Base-by-base conservation (phyloP, 2,329 filamentous ascomycete genomes). In the Neocucurbitaria cava region DNA sequence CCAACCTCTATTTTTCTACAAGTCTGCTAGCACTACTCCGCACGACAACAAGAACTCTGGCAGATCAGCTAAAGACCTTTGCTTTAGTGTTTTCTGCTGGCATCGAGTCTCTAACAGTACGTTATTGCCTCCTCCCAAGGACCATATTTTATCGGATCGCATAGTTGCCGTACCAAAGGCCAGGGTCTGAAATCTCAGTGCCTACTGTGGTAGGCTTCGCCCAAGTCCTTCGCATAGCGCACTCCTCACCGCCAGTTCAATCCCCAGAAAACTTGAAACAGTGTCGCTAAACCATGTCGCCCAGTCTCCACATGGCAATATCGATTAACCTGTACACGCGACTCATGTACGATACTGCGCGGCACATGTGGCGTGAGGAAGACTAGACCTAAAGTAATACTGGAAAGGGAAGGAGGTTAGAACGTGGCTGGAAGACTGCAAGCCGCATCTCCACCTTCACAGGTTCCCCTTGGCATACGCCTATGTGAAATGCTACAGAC, bases 231-330 rank as follows among this genome's bases (percentile, higher is more conserved):
- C 38, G 21, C 15, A 40, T 23, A 15, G 38, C 38, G 36, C 24
- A 15, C 13, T 33, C 20, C 35, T 49, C 54, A 56, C 54, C 54
- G 54, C 54, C 50, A 49, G 42, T 56, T 50, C 36, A 33, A 17
- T 21, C 48, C 35, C 52, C 45, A 53, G 56, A 52, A 28, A 20
- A 51, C 45, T 31, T 42, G 40, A 51, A 47, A 52, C 46, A 31
- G 33, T 44, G 18, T 39, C 40, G 15, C 33, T 11, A 40, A 23
- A 24, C 21, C 20, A 40, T 40, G 38, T 11, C 21, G 38, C 17
- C 36, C n/a, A 7, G 21, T 28, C 38, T 45, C 44, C 45, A 46
- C 49, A 46, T 58, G 46, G 33, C 23, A 31, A n/a, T 51, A 51
- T 53, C 36, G 40, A 50, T 50, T 23, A 10, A 40, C 31, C n/a